phyloP scores from a whole-genome alignment of 352 stramenopile genomes.

The Globisporangium spiculum region DNA sequence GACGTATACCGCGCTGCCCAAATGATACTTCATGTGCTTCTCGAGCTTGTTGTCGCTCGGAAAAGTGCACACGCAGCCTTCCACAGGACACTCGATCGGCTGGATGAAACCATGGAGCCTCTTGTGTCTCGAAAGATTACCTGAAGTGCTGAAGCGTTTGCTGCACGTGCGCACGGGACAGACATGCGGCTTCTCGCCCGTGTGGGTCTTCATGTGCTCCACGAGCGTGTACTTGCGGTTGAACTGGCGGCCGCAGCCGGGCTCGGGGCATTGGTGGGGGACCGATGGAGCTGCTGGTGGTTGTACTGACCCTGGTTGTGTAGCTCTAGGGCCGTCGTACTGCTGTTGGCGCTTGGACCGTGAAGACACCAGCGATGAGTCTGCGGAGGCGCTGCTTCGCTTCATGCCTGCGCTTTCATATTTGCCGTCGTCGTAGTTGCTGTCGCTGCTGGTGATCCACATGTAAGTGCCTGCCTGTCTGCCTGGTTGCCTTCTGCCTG shows the following conservation, averaged over 20 bases:
- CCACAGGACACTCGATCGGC: constrained; percentile 32
- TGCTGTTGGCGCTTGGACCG: background rate
- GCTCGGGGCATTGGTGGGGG: constrained; percentile 25
- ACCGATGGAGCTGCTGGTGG: background rate
- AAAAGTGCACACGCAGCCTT: constrained; percentile 37
- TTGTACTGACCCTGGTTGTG: background rate
- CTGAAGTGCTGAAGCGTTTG: constrained; percentile 54
- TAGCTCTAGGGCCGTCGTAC: background rate
- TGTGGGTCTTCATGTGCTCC: constrained; percentile 62
- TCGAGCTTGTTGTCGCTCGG: constrained; percentile 42
- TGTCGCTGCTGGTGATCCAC: background rate
- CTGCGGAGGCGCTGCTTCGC: background rate
- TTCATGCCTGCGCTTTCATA: constrained; percentile 17
- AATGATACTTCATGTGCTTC: constrained; percentile 53
- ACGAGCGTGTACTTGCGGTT: constrained; percentile 53
- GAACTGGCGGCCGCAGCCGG: constrained; percentile 28
- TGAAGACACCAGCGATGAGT: background rate
- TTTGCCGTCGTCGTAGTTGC: background rate
- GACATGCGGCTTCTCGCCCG: constrained; percentile 48
- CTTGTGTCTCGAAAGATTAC: constrained; percentile 53
- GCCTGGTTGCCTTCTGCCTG: background rate
- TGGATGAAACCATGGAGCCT: constrained; percentile 44
- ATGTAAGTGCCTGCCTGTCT: background rate
- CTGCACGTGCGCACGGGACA: constrained; percentile 41
- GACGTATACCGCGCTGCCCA: constrained; percentile 25